Evolutionary conservation across 1,284 basidiomycete species (phyloP).

Genomic region (Tylopilus sp.): DNA sequence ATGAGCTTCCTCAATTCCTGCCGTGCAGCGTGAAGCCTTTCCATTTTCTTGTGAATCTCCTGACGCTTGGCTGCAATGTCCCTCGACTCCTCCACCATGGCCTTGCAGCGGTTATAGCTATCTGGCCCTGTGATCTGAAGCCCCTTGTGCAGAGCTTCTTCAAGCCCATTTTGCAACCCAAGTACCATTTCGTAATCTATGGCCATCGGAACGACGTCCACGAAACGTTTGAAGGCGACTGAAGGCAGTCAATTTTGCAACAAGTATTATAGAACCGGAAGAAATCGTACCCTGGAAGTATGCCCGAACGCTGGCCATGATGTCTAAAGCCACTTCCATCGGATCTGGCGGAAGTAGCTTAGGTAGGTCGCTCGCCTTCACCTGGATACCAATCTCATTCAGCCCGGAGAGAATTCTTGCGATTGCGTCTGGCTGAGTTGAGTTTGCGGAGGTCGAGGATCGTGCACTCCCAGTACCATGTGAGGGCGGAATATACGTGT

Average conservation of each 20-base stretch:
- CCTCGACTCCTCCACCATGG: slow-evolving; percentile 65
- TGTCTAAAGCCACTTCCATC: not conserved
- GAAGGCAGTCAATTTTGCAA: not conserved
- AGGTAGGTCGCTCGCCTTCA: not conserved
- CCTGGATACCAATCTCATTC: not conserved
- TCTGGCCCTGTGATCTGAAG: slow-evolving; percentile 49
- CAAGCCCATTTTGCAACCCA: slow-evolving; percentile 54
- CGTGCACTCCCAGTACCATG: not conserved
- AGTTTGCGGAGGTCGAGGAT: not conserved
- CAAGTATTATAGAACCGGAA: not conserved
- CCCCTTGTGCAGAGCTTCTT: slow-evolving; percentile 58
- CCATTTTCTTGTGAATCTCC: slow-evolving; percentile 63
- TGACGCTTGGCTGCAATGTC: slow-evolving; percentile 57
- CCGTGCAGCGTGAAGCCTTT: slow-evolving; percentile 64
- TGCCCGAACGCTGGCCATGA: not conserved
- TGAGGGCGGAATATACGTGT: not conserved
- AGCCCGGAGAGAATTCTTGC: not conserved
- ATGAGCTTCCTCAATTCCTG: slow-evolving; percentile 51
- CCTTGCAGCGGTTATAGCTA: slow-evolving; percentile 50
- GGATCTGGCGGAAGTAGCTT: not conserved
- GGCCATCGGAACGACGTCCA: slow-evolving; percentile 70
- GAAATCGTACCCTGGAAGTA: not conserved
- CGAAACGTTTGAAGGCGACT: slow-evolving; percentile 80
- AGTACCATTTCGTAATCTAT: slow-evolving; percentile 73
- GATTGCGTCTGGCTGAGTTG: not conserved